These are phyloP conservation scores for Gremmenia infestans DNA, from an alignment of 2,329 filamentous ascomycete genomes.

Conservation along the genomic window DNA sequence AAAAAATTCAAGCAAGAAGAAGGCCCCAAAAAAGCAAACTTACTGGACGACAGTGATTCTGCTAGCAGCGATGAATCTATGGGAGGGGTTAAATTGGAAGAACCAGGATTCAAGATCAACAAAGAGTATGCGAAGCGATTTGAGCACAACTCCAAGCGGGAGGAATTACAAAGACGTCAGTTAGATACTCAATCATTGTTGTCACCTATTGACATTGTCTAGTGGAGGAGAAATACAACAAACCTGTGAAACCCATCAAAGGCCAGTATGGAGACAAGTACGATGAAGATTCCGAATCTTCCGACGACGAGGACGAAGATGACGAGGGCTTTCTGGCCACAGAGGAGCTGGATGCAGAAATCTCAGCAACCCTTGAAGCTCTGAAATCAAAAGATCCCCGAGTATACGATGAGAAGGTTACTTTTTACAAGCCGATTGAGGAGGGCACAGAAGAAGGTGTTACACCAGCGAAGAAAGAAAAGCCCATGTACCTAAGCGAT, in stretches of 20 bases:
- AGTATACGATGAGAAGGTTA: conserved; percentile 75
- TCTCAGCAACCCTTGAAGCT: conserved; percentile 79
- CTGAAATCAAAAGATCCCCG: conserved; percentile 87
- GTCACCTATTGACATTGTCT: conserved; percentile 6
- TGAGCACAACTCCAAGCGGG: conserved; percentile 95
- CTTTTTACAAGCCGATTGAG: conserved; percentile 69
- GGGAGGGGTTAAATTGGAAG: conserved; percentile 33
- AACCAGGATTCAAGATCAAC: conserved; percentile 70
- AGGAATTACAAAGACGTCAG: conserved; percentile 70
- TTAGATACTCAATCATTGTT: conserved; percentile 25
- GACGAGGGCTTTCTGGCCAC: conserved; percentile 86
- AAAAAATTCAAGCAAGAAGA: conserved; percentile 29
- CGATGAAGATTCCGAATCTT: conserved; percentile 59
- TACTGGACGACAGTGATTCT: conserved; percentile 48
- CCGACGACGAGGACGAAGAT: conserved; percentile 76
- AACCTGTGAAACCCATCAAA: conserved; percentile 37
- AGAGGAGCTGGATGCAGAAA: conserved; percentile 78
- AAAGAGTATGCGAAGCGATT: conserved; percentile 83
- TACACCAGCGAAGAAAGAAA: conserved; percentile 60
- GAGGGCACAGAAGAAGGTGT: conserved; percentile 38
- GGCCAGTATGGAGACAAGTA: conserved; percentile 39
- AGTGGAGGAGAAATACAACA: conserved; percentile 84
- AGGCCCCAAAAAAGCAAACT: conserved; percentile 13
- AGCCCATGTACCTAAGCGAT: conserved; percentile 79
- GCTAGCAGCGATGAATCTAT: conserved; percentile 29